Evolutionary conservation across 176 grass and related monocot species (phyloP), one percentile per base, ranked within the genome.

Genomic region (Hyparrhenia diplandra): DNA sequence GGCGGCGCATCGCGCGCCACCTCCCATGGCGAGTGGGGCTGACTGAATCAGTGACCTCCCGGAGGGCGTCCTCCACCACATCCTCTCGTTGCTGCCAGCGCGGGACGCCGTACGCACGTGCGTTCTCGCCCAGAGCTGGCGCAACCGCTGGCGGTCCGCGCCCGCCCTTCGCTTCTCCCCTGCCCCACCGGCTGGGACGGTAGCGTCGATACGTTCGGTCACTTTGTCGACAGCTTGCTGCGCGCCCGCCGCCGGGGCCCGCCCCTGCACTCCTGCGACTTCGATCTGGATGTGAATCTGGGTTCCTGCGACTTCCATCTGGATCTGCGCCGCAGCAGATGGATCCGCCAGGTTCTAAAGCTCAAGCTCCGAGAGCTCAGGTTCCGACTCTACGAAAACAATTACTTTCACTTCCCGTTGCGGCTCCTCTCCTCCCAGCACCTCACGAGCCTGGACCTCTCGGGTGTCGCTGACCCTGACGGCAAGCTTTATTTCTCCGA

Each of bases 301-400:
- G 6, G 1, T 0, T 49, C 13, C 16, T 5, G 0, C 1, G 4
- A 4, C 16, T 18, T 0, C 18, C 8, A 36, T 8, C 2, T 66
- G 5, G 30, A 36, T n/a, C n/a, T n/a, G n/a, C 5, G 16, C 6
- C 31, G 64, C 31, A 66, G 10, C 64, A 21, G 7, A 1, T 66
- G 64, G 30, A 66, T 67, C 17, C 32, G 31, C 32, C 31, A 17
- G 18, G 64, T 34, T 7, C 64, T 67, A 17, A 1, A 34, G 32
- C 64, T 32, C 14, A 17, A 21, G 2, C 32, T 37, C 32, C 64
- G 34, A 34, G 64, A 67, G 8, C 64, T 67, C 32, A 18, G 17
- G 64, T 35, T 67, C 32, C 17, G 18, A 4, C 5, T 39, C 64
- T 1, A 6, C 2, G 13, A 1, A 31, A 66, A 34, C 6, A 3